Percentiles rank a stretch among this genome's conserved stretches.
Evolutionary conservation across 306 rosid species (phyloP).

Genomic region (Cucumis sativus): DNA sequence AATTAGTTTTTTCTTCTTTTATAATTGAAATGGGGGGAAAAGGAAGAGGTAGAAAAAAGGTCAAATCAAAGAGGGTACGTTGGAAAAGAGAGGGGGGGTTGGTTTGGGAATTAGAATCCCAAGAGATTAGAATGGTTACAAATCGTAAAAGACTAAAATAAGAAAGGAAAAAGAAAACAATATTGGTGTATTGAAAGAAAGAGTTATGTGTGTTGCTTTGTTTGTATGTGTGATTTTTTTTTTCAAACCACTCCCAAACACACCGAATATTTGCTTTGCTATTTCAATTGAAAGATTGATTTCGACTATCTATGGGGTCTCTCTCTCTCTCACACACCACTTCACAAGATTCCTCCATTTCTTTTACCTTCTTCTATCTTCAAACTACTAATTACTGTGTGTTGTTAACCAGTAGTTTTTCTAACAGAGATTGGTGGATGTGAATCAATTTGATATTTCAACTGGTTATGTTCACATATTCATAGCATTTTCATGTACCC

Average conservation of each 20-base stretch:
- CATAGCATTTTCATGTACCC: too few species aligned
- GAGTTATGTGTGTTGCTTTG: background rate
- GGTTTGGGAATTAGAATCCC: constrained; percentile 16
- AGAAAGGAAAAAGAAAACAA: too few species aligned
- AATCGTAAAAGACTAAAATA: constrained; percentile 7
- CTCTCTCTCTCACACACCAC: background rate
- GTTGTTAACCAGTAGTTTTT: too few species aligned
- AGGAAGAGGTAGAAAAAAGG: background rate
- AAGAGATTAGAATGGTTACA: constrained; percentile 16
- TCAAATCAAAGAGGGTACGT: background rate
- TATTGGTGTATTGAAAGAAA: too few species aligned
- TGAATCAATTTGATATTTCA: too few species aligned
- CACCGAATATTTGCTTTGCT: constrained; percentile 7
- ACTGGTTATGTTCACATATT: too few species aligned
- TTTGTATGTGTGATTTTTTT: background rate
- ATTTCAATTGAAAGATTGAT: constrained; percentile 20
- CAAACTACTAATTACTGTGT: too few species aligned
- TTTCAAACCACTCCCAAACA: background rate
- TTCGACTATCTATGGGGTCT: constrained; percentile 1
- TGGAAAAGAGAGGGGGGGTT: background rate
- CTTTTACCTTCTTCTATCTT: too few species aligned
- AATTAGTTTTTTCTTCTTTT: too few species aligned
- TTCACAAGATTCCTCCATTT: background rate
- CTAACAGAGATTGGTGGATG: too few species aligned
- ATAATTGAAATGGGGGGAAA: background rate